phyloP scores from a whole-genome alignment of 441 rosid species.

The Mallotus japonicus region DNA sequence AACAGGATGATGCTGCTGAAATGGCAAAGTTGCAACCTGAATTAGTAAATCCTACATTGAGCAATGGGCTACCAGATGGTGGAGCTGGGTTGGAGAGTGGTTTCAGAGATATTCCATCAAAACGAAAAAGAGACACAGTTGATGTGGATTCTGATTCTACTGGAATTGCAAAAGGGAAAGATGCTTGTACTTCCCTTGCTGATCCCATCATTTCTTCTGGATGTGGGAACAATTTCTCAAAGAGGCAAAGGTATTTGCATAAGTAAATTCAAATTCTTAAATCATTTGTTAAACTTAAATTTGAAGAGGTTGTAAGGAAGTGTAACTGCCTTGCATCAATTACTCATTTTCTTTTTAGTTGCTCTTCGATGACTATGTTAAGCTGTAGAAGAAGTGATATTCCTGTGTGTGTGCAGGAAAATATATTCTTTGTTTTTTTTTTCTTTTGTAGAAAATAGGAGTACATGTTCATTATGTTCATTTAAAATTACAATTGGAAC shows the following conservation, averaged over 20 bases:
- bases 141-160: constrained; percentile 33
- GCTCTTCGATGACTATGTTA: neutral
- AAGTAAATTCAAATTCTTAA: neutral
- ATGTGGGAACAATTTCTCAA: constrained; percentile 21
- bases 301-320: neutral
- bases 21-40: constrained; percentile 27
- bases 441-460: no score
- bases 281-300: neutral
- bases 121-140: constrained; percentile 36
- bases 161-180: constrained; percentile 29
- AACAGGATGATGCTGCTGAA: constrained; percentile 26
- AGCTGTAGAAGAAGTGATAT: neutral
- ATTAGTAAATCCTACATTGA: constrained; percentile 16
- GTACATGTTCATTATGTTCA: no score
- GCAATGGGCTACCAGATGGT: constrained; percentile 19
- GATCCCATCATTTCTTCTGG: constrained; percentile 26
- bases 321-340: neutral
- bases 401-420: neutral
- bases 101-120: constrained; percentile 26
- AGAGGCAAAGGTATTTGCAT: constrained; percentile 50
- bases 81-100: constrained; percentile 29
- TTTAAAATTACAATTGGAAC: no score
- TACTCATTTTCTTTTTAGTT: neutral
- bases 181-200: constrained; percentile 15
- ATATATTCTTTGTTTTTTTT: neutral